Evolutionary conservation across 345 rosid species (phyloP).

Genomic region (Eucalyptus regnans): DNA sequence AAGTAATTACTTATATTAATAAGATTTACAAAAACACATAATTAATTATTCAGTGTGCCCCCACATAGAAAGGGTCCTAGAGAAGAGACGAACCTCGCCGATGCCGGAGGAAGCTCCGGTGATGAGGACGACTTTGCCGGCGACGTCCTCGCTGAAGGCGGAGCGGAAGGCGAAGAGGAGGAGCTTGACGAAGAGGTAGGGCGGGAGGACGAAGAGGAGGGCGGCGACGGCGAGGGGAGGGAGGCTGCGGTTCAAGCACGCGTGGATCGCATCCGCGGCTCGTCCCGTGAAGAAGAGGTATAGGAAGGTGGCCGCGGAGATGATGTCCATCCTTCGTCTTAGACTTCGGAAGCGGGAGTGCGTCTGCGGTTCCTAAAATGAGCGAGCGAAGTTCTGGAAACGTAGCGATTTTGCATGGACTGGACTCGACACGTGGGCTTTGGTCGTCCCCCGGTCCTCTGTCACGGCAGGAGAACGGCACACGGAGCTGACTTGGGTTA

Average conservation of each 20-base stretch:
- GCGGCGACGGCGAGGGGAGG: slow-evolving; percentile 6
- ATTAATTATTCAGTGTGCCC: neutral
- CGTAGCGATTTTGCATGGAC: slow-evolving; percentile 4
- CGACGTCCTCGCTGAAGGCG: slow-evolving; percentile 25
- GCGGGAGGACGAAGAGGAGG: slow-evolving; percentile 28
- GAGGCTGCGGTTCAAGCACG: slow-evolving; percentile 9
- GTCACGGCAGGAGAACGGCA: neutral
- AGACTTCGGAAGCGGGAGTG: neutral
- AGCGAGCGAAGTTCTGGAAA: neutral
- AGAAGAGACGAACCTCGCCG: slow-evolving; percentile 31
- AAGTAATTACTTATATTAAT: neutral
- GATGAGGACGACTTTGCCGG: slow-evolving; percentile 57
- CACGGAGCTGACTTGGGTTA: neutral
- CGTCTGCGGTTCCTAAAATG: neutral
- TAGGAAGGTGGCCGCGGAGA: neutral
- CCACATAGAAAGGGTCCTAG: neutral
- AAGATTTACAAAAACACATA: neutral
- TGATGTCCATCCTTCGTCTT: neutral
- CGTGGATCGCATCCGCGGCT: slow-evolving; percentile 15
- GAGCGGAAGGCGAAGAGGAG: slow-evolving; percentile 1
- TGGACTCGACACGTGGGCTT: slow-evolving; percentile 4
- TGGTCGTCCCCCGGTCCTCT: neutral
- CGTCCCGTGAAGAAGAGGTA: neutral
- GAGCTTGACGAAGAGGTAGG: slow-evolving; percentile 19
- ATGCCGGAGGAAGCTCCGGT: slow-evolving; percentile 68